phyloP scores from a whole-genome alignment of 2,329 filamentous ascomycete genomes.

The Alternaria novae-zelandiae region DNA sequence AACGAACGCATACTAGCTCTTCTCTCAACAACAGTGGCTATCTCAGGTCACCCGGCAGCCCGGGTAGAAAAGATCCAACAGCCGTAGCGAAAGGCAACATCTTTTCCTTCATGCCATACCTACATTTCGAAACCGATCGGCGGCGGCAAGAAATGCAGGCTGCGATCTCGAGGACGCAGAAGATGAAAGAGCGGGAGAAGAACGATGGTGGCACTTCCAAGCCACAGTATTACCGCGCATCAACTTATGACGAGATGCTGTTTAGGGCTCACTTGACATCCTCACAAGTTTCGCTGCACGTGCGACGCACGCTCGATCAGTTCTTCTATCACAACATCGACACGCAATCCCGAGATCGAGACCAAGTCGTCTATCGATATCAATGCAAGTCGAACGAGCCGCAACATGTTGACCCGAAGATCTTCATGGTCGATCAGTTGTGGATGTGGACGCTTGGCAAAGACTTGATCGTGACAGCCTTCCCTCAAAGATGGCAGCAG shows the following conservation, averaged over 20 bases:
- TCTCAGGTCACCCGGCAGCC: constrained; percentile 44
- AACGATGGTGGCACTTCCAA: constrained; percentile 21
- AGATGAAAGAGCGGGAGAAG: constrained; percentile 26
- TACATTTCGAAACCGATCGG: constrained; percentile 68
- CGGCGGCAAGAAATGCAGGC: constrained; percentile 63
- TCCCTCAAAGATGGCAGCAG: constrained; percentile 65
- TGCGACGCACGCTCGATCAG: constrained; percentile 68
- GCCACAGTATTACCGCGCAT: constrained; percentile 28
- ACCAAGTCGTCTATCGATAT: constrained; percentile 71
- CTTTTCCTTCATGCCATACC: constrained; percentile 66
- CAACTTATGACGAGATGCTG: constrained; percentile 55
- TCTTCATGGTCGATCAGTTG: constrained; percentile 73
- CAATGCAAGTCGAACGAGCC: constrained; percentile 47
- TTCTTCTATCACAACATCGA: constrained; percentile 71
- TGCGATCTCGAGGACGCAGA: constrained; percentile 53
- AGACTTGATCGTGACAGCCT: constrained; percentile 66
- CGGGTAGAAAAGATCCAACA: constrained; percentile 43
- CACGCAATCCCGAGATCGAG: constrained; percentile 64
- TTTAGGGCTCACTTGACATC: constrained; percentile 56
- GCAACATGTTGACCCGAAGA: constrained; percentile 58
- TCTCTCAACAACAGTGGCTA: constrained; percentile 35
- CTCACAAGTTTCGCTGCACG: constrained; percentile 59
- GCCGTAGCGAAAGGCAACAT: constrained; percentile 45
- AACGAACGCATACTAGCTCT: constrained; percentile 27
- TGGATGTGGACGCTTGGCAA: constrained; percentile 69